Base-by-base conservation (phyloP, 306 rosid species). In the Quercus gilva region DNA sequence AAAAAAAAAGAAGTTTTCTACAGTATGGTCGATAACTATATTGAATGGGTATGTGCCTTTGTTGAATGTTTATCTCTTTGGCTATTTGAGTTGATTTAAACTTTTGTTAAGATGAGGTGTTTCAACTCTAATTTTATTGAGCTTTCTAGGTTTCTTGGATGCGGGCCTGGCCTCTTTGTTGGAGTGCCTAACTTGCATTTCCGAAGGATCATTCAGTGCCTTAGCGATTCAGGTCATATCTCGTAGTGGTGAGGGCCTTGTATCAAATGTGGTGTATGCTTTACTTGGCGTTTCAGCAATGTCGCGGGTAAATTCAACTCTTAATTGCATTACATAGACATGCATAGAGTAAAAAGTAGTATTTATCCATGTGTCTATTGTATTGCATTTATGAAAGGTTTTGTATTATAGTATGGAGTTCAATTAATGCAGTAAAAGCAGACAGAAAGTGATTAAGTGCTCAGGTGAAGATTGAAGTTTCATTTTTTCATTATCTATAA, bases 271-370 rank as follows among this genome's bases (percentile, higher is more conserved):
- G 83, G 92, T 94, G 73, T 94, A 94, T 83, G 98, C 98, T 80
- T 88, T 94, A 82, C 98, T 94, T 1, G 98, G 98, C 74, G 97
- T 94, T 76, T 94, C 98, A 71, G 98, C 98, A 76, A 94, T 94
- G 97, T 94, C 98, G 29, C 92, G 98, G 89, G 98, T 91, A 86
- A 87, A 81, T 60, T 55, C 41, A 14, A 51, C 29, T 43, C 70
- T 74, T 64, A 58, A 1, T 25, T 49, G 14, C 28, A 57, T 0
- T 25, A 11, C 4, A 33, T 35, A 8, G 15, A 58, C 21, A 1
- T 56, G 69, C 43, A 64, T 9, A 17, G 70, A 5, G 20, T 64
- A 29, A 25, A 49, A 60, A 64, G 70, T 64, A 28, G 33, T 29
- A 59, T 59, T 59, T 59, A 21, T 59, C 14, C 25, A 59, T 23